Evolutionary conservation across 2,329 filamentous ascomycete genomes (phyloP), one percentile per base, ranked within the genome.

Genomic region (Colletotrichum brevisporum): DNA sequence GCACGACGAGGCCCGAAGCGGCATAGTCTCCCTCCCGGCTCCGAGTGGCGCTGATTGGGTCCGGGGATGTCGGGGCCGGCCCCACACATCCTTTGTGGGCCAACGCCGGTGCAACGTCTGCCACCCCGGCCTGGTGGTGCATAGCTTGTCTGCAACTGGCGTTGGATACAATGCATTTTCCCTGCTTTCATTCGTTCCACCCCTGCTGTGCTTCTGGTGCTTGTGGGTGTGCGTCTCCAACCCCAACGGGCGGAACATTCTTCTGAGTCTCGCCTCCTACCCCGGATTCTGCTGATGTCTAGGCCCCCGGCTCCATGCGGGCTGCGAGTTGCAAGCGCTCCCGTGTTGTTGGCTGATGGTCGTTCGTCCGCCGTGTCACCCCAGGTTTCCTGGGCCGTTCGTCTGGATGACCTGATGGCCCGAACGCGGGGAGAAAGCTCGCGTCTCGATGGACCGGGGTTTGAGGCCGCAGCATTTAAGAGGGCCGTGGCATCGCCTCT

Each of bases 61-160:
- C 50, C 67, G 67, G 67, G 66, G 67, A 69, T 55, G 26, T 56
- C 67, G 67, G 67, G 43, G 67, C 67, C 67, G 67, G 55, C 43
- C 55, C 62, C 55, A 36, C 67, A 56, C 45, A 36, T 5, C 41
- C 21, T 54, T 60, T 27, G 36, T 36, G 48, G 43, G 18, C n/a
- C 4, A 41, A 18, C 16, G 18, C 45, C 43, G 55, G 36, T 66
- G 62, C 43, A 56, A 66, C 62, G n/a, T 55, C 45, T 60, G 50
- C 57, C 43, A 66, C 31, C 43, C 62, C 47, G 31, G 39, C 24
- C 21, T 15, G 6, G 3, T 36, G 31, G 31, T 10, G 31, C 31
- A 36, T 36, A 36, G 31, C 31, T 36, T 36, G 31, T 36, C 31
- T 36, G 31, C 31, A 36, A 8, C 31, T 36, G 31, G 31, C 31